phyloP scores from a whole-genome alignment of 2,329 filamentous ascomycete genomes.

The Aspergillus amoenus region DNA sequence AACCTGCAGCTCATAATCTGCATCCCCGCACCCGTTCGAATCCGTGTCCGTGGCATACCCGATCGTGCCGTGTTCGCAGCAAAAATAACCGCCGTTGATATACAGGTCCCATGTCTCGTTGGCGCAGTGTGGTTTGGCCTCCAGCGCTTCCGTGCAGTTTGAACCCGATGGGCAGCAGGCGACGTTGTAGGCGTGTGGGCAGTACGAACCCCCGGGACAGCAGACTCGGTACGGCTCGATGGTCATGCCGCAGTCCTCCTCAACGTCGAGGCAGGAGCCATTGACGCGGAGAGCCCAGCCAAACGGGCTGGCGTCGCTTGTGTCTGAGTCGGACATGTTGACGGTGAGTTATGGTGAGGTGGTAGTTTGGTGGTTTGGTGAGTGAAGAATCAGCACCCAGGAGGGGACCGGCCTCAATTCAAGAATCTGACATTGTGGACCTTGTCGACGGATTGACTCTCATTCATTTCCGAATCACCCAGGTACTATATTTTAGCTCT shows the following conservation, averaged over 20 bases:
- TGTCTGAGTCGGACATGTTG: background rate
- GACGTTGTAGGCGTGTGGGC: slow-evolving; percentile 7
- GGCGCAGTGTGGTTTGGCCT: slow-evolving; percentile 1
- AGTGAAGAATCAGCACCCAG: too few relatives aligned
- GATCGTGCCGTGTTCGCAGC: slow-evolving; percentile 2
- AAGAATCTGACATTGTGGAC: too few relatives aligned
- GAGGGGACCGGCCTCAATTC: too few relatives aligned
- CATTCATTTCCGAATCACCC: too few relatives aligned
- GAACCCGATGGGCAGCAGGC: background rate
- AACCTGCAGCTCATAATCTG: background rate
- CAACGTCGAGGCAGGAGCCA: slow-evolving; percentile 3
- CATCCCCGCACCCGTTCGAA: slow-evolving; percentile 2
- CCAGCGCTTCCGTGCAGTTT: background rate
- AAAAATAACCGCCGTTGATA: slow-evolving; percentile 8
- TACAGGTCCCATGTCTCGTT: slow-evolving; percentile 10
- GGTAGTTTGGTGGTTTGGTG: too few relatives aligned
- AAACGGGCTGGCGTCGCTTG: background rate
- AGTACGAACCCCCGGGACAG: slow-evolving; percentile 5
- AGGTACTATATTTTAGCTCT: too few relatives aligned
- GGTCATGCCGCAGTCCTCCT: slow-evolving; percentile 2
- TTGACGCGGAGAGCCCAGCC: slow-evolving; percentile 7
- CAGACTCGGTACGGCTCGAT: background rate
- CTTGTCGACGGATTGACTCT: too few relatives aligned
- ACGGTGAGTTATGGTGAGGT: background rate
- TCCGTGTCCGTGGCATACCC: background rate